A percentile compares a stretch with the other conserved stretches of the same genome.
Evolutionary conservation across 1,139 yeast genomes (phyloP).

Genomic region (Meyerozyma smithsonii): DNA sequence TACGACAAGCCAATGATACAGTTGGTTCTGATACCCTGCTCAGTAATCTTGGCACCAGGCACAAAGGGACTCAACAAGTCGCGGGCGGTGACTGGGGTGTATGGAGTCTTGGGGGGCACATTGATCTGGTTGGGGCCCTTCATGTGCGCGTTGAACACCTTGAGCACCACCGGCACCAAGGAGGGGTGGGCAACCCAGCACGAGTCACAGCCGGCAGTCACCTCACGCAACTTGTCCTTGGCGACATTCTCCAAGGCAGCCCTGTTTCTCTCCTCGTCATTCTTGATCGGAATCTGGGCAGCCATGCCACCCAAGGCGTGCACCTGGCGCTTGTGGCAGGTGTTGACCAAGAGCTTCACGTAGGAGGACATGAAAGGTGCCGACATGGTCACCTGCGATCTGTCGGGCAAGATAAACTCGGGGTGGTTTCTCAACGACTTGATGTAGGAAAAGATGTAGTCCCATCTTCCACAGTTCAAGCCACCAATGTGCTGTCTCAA

Average conservation of each 20-base stretch:
- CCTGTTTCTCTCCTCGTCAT: conserved; percentile 58
- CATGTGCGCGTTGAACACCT: conserved; percentile 77
- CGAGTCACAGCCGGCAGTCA: conserved; percentile 70
- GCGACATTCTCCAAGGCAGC: conserved; percentile 68
- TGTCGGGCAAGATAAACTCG: conserved; percentile 64
- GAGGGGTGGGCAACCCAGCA: conserved; percentile 86
- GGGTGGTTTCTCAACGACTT: conserved; percentile 63
- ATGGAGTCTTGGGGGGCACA: conserved; percentile 47
- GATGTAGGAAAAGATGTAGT: conserved; percentile 69
- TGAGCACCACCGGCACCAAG: conserved; percentile 68
- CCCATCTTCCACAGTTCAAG: conserved; percentile 82
- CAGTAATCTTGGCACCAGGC: conserved; percentile 61
- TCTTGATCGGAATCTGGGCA: conserved; percentile 75
- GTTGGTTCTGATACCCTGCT: conserved; percentile 69
- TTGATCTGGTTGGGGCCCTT: conserved; percentile 81
- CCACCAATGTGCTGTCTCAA: conserved; percentile 73
- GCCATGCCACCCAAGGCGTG: conserved; percentile 79
- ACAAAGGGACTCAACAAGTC: conserved; percentile 69
- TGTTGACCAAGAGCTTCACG: conserved; percentile 34
- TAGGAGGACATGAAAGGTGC: conserved; percentile 73
- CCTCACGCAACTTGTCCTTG: conserved; percentile 73
- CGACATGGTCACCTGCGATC: conserved; percentile 70
- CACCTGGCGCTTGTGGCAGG: conserved; percentile 26
- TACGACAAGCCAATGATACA: conserved; percentile 69
- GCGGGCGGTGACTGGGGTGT: conserved; percentile 52